Evolutionary conservation across 257 asterid genomes (phyloP), one percentile per base, ranked within the genome.

Genomic region (Petrea volubilis): DNA sequence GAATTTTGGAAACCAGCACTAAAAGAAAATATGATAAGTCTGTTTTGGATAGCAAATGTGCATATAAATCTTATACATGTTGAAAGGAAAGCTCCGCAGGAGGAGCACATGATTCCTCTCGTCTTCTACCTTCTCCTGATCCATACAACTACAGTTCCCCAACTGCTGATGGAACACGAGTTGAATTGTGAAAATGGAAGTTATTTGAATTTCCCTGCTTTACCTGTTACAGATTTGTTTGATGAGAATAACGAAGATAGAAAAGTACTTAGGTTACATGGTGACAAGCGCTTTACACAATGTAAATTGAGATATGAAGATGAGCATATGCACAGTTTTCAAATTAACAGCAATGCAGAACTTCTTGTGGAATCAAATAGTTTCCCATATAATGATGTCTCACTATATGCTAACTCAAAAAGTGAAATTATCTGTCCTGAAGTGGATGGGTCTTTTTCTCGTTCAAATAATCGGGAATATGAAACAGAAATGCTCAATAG

Each of bases 261-360:
- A 72, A 85, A 82, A 81, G 86, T 73, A 58, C 68, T 56, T 73
- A 76, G 88, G 79, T 79, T 85, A 58, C 83, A 78, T 49, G 91
- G 78, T 71, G 86, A 78, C 64, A 87, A 76, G 64, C 72, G 66
- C 78, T 80, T 81, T 10, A 67, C 87, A 59, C 77, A 81, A 29
- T 85, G 81, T 80, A 80, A 85, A 77, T 73, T 89, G 84, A 85
- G 79, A 77, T 85, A 81, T 74, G 88, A 84, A 73, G 87, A 88
- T 77, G 89, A 77, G 67, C 88, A 36, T 76, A 86, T 94, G 97
- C 96, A 89, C 77, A 94, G 90, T 83, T 94, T 94, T 78, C 84
- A 86, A 80, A 91, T 94, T 65, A 84, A 74, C 70, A 85, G 88
- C 40, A 94, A 94, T 74, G 88, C 92, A 66, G 97, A 91, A 85